Evolutionary conservation across 495 filamentous ascomycete genomes (phyloP).

Genomic region (Hypoxylon lienhwacheense): DNA sequence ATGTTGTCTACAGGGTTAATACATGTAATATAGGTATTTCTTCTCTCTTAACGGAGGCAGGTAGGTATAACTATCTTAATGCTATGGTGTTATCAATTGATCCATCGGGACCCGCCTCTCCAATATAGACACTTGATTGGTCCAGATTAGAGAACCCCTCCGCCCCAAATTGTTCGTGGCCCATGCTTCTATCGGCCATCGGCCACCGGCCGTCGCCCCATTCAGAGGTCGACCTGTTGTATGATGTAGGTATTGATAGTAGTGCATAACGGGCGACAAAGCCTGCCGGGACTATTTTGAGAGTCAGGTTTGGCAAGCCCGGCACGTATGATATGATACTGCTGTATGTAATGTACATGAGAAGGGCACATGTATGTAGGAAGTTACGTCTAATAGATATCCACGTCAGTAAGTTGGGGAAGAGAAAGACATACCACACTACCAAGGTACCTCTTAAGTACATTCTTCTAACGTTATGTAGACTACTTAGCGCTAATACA

Average conservation of each 20-base stretch:
- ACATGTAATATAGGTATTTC: no score
- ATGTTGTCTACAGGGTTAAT: no score
- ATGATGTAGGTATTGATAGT: constrained; percentile 5
- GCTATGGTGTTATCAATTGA: constrained; percentile 25
- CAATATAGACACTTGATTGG: constrained; percentile 6
- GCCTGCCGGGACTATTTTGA: constrained; percentile 11
- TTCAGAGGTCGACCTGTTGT: constrained; percentile 28
- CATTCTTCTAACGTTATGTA: neutral
- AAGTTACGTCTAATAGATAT: no score
- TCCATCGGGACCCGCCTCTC: constrained; percentile 13
- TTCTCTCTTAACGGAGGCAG: no score
- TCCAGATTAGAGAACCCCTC: constrained; percentile 10
- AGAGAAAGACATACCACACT: neutral
- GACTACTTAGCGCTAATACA: neutral
- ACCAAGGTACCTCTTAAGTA: constrained; percentile 1
- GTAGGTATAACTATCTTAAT: neutral
- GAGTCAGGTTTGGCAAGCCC: constrained; percentile 8
- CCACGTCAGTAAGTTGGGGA: no score
- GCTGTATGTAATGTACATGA: no score
- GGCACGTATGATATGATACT: no score
- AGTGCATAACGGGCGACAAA: constrained; percentile 16
- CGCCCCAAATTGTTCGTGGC: constrained; percentile 7
- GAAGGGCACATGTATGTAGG: no score
- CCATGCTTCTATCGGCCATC: constrained; percentile 25
- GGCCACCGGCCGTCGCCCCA: constrained; percentile 25